Percentiles rank a stretch among this genome's conserved stretches.
phyloP scores from a whole-genome alignment of 176 grass and related monocot species.

The Saccharum officinarum region DNA sequence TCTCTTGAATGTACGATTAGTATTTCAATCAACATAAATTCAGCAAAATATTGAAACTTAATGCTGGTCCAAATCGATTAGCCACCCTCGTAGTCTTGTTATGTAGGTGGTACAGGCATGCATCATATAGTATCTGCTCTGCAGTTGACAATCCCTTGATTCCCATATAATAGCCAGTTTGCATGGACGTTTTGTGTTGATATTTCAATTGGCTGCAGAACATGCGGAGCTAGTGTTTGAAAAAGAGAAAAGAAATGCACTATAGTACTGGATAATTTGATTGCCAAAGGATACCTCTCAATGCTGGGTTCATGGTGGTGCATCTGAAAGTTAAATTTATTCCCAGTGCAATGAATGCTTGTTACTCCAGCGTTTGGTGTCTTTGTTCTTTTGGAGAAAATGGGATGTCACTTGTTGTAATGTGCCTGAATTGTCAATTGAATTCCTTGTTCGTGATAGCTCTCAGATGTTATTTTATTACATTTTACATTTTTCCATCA shows the following conservation, averaged over 20 bases:
- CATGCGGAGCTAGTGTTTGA: conserved; percentile 22
- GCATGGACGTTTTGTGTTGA: neutral
- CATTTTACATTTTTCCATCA: conserved; percentile 1
- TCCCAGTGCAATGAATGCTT: neutral
- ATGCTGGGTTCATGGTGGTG: neutral
- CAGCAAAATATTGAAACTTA: conserved; percentile 24
- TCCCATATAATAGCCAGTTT: neutral
- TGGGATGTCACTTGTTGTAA: neutral
- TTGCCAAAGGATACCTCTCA: neutral
- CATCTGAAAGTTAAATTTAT: conserved; percentile 5
- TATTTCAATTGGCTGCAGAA: conserved; percentile 16
- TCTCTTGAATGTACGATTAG: neutral
- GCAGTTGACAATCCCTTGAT: neutral
- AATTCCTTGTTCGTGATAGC: neutral
- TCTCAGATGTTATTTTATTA: conserved; percentile 18
- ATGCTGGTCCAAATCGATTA: conserved; percentile 8
- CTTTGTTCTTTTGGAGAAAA: neutral
- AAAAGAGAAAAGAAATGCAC: neutral
- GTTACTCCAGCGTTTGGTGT: neutral
- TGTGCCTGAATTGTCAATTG: conserved; percentile 13
- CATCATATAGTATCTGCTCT: conserved; percentile 7
- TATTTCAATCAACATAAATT: conserved; percentile 28
- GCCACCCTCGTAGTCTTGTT: neutral
- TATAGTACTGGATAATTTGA: neutral
- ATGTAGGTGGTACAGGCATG: conserved; percentile 7